These are phyloP conservation scores for Geum urbanum DNA, from an alignment of 306 rosid genomes.

Conservation along the genomic window DNA sequence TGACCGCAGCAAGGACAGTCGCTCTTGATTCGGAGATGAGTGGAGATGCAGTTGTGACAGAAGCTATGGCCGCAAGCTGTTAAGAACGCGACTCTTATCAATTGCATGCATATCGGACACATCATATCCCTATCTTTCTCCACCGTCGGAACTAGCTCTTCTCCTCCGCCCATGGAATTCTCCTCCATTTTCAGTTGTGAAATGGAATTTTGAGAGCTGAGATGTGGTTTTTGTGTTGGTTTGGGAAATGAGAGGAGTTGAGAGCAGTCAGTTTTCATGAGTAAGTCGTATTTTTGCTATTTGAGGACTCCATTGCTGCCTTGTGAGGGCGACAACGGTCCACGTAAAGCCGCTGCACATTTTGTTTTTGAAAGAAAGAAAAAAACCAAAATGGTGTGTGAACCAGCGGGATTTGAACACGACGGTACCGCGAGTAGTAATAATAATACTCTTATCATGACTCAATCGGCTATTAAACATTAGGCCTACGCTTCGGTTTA, in stretches of 20 bases:
- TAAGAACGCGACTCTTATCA: slow-evolving; percentile 71
- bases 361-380: neutral
- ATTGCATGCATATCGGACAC: slow-evolving; percentile 86
- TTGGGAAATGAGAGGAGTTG: neutral
- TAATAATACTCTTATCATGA: no score
- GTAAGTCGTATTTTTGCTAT: neutral
- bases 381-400: neutral
- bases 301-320: no score
- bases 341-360: slow-evolving; percentile 31
- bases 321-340: slow-evolving; percentile 34
- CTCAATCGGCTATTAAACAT: no score
- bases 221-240: no score
- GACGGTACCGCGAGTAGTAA: no score
- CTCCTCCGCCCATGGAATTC: slow-evolving; percentile 21
- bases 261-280: neutral
- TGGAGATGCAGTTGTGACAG: slow-evolving; percentile 68
- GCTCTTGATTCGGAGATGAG: slow-evolving; percentile 75
- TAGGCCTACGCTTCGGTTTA: no score
- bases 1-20: slow-evolving; percentile 81
- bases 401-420: slow-evolving; percentile 3
- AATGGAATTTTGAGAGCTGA: no score
- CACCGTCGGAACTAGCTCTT: slow-evolving; percentile 9
- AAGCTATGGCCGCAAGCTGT: slow-evolving; percentile 79
- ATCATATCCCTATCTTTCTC: slow-evolving; percentile 49
- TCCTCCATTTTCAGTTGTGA: neutral